A percentile compares a stretch with the other conserved stretches of the same genome.
phyloP scores from a whole-genome alignment of 257 asterid genomes.

The Verbascum thapsus region DNA sequence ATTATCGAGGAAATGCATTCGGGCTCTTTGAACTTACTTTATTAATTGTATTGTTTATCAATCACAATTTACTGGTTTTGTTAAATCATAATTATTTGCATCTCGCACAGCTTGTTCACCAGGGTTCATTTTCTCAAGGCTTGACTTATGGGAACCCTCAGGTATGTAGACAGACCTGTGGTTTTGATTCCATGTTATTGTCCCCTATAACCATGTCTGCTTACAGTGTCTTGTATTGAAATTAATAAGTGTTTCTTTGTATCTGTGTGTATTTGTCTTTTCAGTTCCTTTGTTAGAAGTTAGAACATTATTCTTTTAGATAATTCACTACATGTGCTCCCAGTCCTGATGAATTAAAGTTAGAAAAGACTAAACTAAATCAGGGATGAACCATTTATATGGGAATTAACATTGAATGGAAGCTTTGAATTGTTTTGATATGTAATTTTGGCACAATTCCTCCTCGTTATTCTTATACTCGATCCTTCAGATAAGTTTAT shows the following conservation, averaged over 20 bases:
- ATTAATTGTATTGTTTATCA: not conserved
- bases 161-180: constrained; percentile 36
- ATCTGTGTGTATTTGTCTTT: not conserved
- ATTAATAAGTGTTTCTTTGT: not conserved
- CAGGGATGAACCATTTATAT: not conserved
- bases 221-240: not conserved
- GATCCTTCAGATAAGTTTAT: no score
- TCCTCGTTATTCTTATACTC: no score
- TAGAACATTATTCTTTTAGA: not conserved
- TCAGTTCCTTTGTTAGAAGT: no score
- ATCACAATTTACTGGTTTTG: not conserved
- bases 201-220: not conserved
- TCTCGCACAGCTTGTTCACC: constrained; percentile 50
- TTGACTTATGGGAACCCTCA: constrained; percentile 58
- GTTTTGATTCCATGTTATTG: constrained; percentile 14
- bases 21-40: not conserved
- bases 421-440: not conserved
- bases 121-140: constrained; percentile 62
- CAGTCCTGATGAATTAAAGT: not conserved
- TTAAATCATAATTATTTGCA: not conserved
- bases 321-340: not conserved
- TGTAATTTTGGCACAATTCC: no score
- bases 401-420: not conserved
- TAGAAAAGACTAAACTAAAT: not conserved
- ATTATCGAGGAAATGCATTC: not conserved